These are phyloP conservation scores for Penicillium salamii DNA, from an alignment of 495 filamentous ascomycete species.

Conservation along the genomic window DNA sequence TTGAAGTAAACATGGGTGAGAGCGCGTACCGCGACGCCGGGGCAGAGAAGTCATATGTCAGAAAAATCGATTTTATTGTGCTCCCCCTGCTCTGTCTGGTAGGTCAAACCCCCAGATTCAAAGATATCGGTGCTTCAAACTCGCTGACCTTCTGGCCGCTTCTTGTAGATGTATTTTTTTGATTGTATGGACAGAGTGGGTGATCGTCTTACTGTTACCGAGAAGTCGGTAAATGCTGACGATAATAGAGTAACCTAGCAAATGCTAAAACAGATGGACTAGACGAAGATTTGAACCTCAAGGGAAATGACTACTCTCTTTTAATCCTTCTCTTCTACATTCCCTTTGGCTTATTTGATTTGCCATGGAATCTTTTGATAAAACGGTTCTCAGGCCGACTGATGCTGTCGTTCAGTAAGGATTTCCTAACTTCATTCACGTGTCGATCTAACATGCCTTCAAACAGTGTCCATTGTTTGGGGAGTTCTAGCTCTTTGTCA, in stretches of 20 bases:
- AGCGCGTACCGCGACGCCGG: slow-evolving; percentile 17
- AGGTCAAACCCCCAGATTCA: too few relatives aligned
- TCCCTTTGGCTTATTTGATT: slow-evolving; percentile 65
- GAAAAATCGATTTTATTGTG: slow-evolving; percentile 30
- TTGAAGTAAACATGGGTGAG: slow-evolving; percentile 14
- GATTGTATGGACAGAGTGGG: slow-evolving; percentile 60
- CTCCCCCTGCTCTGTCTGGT: slow-evolving; percentile 34
- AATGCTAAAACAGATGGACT: slow-evolving; percentile 67
- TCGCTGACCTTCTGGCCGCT: too few relatives aligned
- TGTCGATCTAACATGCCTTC: too few relatives aligned
- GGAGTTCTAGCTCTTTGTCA: slow-evolving; percentile 36
- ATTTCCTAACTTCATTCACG: too few relatives aligned
- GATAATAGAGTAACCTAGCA: slow-evolving; percentile 46
- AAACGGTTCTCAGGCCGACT: slow-evolving; percentile 51
- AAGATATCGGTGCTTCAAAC: too few relatives aligned
- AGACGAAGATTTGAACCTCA: slow-evolving; percentile 48
- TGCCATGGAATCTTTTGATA: slow-evolving; percentile 58
- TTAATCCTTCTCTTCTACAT: slow-evolving; percentile 70
- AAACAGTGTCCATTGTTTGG: slow-evolving; percentile 47
- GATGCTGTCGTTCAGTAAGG: slow-evolving; percentile 39
- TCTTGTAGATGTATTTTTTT: slow-evolving; percentile 54
- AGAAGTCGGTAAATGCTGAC: slow-evolving; percentile 3
- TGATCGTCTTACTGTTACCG: background rate
- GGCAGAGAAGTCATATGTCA: slow-evolving; percentile 25
- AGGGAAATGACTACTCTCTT: slow-evolving; percentile 62